Percentiles rank a stretch among this genome's conserved stretches.
phyloP scores from a whole-genome alignment of 1,284 basidiomycete species.

The Ceratobasidium sp. region DNA sequence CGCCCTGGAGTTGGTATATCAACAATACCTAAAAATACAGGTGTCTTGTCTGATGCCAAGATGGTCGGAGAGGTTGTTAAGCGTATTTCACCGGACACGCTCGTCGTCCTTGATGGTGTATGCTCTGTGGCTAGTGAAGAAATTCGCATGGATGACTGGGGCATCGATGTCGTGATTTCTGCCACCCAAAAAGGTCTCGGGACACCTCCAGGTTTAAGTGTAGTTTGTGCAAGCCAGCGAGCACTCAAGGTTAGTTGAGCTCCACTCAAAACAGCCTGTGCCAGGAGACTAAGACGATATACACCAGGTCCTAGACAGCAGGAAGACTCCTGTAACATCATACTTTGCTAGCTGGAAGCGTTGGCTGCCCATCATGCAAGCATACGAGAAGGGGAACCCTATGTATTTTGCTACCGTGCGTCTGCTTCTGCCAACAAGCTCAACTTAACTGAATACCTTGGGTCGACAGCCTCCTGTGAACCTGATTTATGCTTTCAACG shows the following conservation, averaged over 20 bases:
- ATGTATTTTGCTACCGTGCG: conserved; percentile 86
- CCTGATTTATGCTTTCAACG: conserved; percentile 90
- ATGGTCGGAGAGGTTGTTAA: conserved; percentile 80
- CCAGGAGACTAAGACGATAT: neutral
- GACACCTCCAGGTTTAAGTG: conserved; percentile 92
- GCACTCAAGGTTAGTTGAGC: conserved; percentile 70
- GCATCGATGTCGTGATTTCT: conserved; percentile 87
- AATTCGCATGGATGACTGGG: conserved; percentile 94
- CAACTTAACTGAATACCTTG: neutral
- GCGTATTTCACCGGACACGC: conserved; percentile 84
- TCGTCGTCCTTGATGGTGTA: conserved; percentile 92
- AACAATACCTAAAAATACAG: conserved; percentile 53
- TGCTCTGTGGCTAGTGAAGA: conserved; percentile 97
- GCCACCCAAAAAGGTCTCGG: conserved; percentile 97
- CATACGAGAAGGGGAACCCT: conserved; percentile 78
- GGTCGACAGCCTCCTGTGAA: conserved; percentile 74
- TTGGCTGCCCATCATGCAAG: conserved; percentile 94
- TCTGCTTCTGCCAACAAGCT: neutral
- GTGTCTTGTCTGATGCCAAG: conserved; percentile 87
- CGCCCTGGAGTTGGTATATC: neutral
- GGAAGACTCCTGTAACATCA: conserved; percentile 75
- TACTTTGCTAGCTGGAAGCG: conserved; percentile 95
- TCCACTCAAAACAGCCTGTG: neutral
- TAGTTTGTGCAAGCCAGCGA: conserved; percentile 82
- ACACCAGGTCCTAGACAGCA: conserved; percentile 69